Evolutionary conservation across 2,329 filamentous ascomycete genomes (phyloP), one percentile per base, ranked within the genome.

Genomic region (Aureobasidium sp.): DNA sequence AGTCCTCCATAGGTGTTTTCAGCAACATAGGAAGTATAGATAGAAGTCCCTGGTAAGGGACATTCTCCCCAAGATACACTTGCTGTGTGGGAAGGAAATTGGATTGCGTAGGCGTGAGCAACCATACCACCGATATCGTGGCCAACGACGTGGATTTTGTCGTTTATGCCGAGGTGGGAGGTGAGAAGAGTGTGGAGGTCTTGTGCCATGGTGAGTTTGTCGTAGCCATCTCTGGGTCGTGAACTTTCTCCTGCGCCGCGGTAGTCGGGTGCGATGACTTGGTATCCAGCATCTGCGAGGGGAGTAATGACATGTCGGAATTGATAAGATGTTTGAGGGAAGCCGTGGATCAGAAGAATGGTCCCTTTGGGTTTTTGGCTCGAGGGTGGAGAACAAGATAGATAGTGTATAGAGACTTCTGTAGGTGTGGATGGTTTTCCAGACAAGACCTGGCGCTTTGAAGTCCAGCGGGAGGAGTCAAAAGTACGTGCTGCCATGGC

Each of bases 61-160:
- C 74, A 77, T 65, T 79, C 76, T 15, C 75, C 77, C 74, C 74
- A 78, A 13, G 68, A 73, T 17, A 79, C 70, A 52, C 70, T 76
- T 1, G 69, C 70, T 0, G 73, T 70, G 39, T 70, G 64, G 1
- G 71, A 66, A 0, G 76, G 69, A 48, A 74, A 75, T 1, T 70
- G 71, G 1, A 70, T 66, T 5, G 73, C 76, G 63, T 77, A 77
- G 5, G 76, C 73, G 63, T 76, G 75, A 0, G 76, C 75, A 29
- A 80, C 73, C 77, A 80, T 80, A 46, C 77, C 77, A 17, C 78
- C 77, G 24, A 80, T 79, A 61, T 80, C 78, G 59, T 81, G 76
- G 10, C 78, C 78, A 0, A 80, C 73, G 3, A 80, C 66, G 62
- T 80, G 76, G 4, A 78, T 69, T 13, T 74, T 71, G 15, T 74